These are phyloP conservation scores for Tricholoma furcatifolium DNA, from an alignment of 768 basidiomycete species.

Conservation along the genomic window DNA sequence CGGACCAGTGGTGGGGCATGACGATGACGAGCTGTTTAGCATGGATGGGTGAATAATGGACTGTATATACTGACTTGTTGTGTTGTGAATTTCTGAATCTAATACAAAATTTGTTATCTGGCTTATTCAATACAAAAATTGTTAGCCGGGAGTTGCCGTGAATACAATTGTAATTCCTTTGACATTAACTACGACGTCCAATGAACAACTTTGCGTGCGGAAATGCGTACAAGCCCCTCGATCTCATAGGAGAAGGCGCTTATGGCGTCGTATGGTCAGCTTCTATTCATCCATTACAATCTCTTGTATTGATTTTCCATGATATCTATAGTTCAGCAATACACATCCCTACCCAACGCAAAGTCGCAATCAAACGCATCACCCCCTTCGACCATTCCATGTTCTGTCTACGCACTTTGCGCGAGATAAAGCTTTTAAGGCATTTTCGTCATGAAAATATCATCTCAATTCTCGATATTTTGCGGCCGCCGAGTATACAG, in stretches of 20 bases:
- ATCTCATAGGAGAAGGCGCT: slow-evolving; percentile 92
- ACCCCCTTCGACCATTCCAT: slow-evolving; percentile 93
- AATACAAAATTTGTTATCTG: background rate
- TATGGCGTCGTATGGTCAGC: slow-evolving; percentile 84
- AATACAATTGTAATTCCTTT: slow-evolving; percentile 4
- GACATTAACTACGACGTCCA: slow-evolving; percentile 14
- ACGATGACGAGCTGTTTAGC: slow-evolving; percentile 66
- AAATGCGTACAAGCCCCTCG: slow-evolving; percentile 66
- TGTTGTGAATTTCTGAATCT: background rate
- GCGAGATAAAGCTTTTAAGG: slow-evolving; percentile 91
- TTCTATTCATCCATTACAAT: background rate
- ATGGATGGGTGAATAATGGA: slow-evolving; percentile 48
- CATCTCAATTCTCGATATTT: slow-evolving; percentile 93
- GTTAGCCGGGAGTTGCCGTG: slow-evolving; percentile 11
- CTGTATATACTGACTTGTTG: background rate
- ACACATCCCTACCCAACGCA: slow-evolving; percentile 73
- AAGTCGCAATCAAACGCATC: slow-evolving; percentile 96
- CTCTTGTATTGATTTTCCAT: slow-evolving; percentile 5
- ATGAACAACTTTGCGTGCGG: slow-evolving; percentile 49
- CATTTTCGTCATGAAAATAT: slow-evolving; percentile 88
- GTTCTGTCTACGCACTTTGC: slow-evolving; percentile 83
- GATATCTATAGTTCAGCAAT: slow-evolving; percentile 62
- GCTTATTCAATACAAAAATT: background rate
- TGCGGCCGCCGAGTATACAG: slow-evolving; percentile 73
- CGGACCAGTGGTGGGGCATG: slow-evolving; percentile 55